These are phyloP conservation scores for Verbena officinalis DNA, from an alignment of 257 asterid genomes.

Conservation along the genomic window DNA sequence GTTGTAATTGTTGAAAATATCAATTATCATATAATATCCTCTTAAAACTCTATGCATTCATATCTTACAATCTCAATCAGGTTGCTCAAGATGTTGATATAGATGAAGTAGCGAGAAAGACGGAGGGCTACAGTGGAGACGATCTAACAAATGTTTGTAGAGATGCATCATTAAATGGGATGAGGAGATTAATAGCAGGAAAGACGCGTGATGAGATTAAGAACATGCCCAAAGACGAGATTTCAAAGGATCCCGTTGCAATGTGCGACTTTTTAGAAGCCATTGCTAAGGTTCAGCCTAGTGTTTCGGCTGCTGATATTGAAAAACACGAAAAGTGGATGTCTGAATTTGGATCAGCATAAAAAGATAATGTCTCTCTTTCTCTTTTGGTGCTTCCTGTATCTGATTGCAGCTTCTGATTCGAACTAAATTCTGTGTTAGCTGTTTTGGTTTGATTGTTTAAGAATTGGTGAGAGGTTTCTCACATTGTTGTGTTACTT, in stretches of 20 bases:
- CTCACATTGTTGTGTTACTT: conserved; percentile 27
- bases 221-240: conserved; percentile 92
- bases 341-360: conserved; percentile 90
- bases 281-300: conserved; percentile 84
- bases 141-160: conserved; percentile 95
- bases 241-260: conserved; percentile 86
- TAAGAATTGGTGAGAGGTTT: conserved; percentile 21
- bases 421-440: neutral
- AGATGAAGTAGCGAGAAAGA: conserved; percentile 87
- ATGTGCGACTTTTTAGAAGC: conserved; percentile 97
- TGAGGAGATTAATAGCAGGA: conserved; percentile 92
- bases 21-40: neutral
- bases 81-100: conserved; percentile 93
- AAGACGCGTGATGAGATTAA: conserved; percentile 89
- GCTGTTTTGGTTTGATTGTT: conserved; percentile 6
- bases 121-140: conserved; percentile 98
- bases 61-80: too few species aligned
- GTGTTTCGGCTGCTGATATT: conserved; percentile 92
- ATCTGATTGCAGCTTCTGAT: neutral
- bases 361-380: neutral
- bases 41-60: conserved; percentile 3
- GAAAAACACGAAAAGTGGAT: conserved; percentile 97
- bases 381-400: neutral
- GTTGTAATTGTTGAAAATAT: too few species aligned
- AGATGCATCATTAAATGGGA: conserved; percentile 91